These are phyloP conservation scores for Paracamarosporium sp. DNA, from an alignment of 2,329 filamentous ascomycete genomes.

Conservation along the genomic window DNA sequence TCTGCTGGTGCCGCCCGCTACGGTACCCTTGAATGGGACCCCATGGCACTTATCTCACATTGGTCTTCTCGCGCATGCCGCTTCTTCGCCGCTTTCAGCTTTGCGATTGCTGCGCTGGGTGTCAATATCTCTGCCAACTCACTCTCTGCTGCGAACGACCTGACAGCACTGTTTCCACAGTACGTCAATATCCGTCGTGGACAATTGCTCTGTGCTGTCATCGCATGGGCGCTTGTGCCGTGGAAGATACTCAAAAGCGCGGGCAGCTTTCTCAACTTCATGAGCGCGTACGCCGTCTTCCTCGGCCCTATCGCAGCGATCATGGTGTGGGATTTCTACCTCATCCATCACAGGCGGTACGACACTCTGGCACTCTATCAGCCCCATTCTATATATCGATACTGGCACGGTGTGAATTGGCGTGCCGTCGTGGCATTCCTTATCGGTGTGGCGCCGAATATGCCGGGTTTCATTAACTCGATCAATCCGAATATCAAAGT, in stretches of 20 bases:
- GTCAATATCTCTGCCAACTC: conserved; percentile 62
- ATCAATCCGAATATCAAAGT: conserved; percentile 50
- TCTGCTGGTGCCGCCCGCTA: conserved; percentile 62
- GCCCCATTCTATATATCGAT: conserved; percentile 58
- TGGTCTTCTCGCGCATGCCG: conserved; percentile 48
- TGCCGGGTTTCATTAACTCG: conserved; percentile 61
- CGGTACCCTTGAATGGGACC: conserved; percentile 54
- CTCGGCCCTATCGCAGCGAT: conserved; percentile 69
- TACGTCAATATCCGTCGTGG: conserved; percentile 61
- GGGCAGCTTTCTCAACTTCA: conserved; percentile 61
- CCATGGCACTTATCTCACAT: conserved; percentile 47
- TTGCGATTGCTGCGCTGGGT: conserved; percentile 59
- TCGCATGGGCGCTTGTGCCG: conserved; percentile 54
- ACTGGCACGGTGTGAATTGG: conserved; percentile 64
- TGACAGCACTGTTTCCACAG: conserved; percentile 59
- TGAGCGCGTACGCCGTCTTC: conserved; percentile 71
- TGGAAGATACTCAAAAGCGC: conserved; percentile 56
- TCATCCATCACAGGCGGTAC: conserved; percentile 58
- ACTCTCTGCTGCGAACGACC: conserved; percentile 61
- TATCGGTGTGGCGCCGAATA: conserved; percentile 62
- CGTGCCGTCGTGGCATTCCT: conserved; percentile 64
- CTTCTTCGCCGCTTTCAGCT: conserved; percentile 52
- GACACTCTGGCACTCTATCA: conserved; percentile 62
- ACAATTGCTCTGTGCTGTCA: conserved; percentile 52
- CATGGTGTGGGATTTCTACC: conserved; percentile 67